Conservation (phyloP, 2,329 filamentous ascomycete genomes). For the Penicillium sclerotigenum region DNA sequence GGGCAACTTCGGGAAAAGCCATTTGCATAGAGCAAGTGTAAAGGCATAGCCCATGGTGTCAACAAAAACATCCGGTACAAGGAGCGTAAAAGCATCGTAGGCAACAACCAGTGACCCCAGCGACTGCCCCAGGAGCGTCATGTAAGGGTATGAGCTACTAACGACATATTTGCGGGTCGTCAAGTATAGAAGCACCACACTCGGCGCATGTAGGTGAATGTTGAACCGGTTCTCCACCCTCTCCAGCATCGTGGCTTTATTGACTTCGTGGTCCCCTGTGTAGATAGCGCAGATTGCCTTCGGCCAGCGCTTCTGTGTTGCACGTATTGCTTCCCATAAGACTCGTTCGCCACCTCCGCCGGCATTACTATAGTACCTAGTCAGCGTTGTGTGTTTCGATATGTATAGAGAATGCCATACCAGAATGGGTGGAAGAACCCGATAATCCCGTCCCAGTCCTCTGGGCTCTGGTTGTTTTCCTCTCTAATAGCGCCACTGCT, state of each 20-base stretch:
- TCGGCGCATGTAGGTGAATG: constrained; percentile 79
- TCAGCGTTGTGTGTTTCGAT: constrained; percentile 11
- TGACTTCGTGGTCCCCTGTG: constrained; percentile 87
- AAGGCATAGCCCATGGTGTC: constrained; percentile 99
- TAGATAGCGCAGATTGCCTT: constrained; percentile 88
- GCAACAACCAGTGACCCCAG: constrained; percentile 82
- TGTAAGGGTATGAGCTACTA: constrained; percentile 80
- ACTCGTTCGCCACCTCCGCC: constrained; percentile 94
- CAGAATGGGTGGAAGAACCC: constrained; percentile 99
- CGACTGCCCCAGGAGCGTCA: constrained; percentile 92
- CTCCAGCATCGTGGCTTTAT: constrained; percentile 73
- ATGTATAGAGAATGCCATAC: constrained; percentile 48
- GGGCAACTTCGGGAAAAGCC: constrained; percentile 74
- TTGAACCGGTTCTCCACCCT: constrained; percentile 87
- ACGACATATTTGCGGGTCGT: constrained; percentile 83
- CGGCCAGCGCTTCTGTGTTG: constrained; percentile 85
- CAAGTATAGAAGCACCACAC: constrained; percentile 84
- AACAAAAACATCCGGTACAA: constrained; percentile 90
- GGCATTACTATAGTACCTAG: constrained; percentile 65
- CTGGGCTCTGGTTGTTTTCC: constrained; percentile 15
- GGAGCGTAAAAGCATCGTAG: constrained; percentile 86
- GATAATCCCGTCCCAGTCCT: constrained; percentile 77
- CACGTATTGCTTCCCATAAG: constrained; percentile 89
- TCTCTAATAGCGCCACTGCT: constrained; percentile 43
- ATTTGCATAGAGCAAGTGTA: constrained; percentile 74